Base-by-base conservation (phyloP, 257 asterid genomes). In the Salvia miltiorrhiza region DNA sequence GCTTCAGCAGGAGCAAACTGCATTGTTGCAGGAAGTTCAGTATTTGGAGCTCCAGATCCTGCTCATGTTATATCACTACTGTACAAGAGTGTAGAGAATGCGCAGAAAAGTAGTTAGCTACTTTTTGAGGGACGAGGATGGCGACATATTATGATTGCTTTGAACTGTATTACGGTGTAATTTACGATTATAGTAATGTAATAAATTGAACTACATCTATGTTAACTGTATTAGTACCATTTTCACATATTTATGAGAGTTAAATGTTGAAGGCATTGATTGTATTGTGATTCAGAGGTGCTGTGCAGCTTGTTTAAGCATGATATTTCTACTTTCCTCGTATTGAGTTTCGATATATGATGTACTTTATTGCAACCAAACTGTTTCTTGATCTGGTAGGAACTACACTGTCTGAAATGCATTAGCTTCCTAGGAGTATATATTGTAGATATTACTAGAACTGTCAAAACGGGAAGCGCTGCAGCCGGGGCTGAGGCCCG, bases 1-100 rank as follows among this genome's bases (percentile, higher is more conserved):
- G 82, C 97, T 32, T 70, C 91, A 44, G 96, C 95, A 3, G 96
- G 96, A 56, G 97, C 97, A 57, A 89, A 89, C 87, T 87, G 96
- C 81, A 86, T 91, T 50, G 97, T 92, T 49, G 96, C 95, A 0
- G 96, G 97, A 71, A 89, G 94, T 76, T 92, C 96, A 0, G 93
- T 92, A 32, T 92, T 92, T 71, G 97, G 96, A 69, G 92, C 96
- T 70, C 52, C 93, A 4, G 86, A 92, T 70, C 95, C 97, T 44
- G 90, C 95, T 65, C 83, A 83, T 21, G 97, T 84, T 67, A 87
- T 92, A 81, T 79, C 93, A 35, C 73, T 82, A 20, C 6, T 87
- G 79, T 85, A 90, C 41, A 75, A 78, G 59, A 79, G 82, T 13
- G 89, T 92, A 30, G 81, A 78, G 61, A 72, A 72, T 61, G 82